Evolutionary conservation across 352 stramenopile species (phyloP).

Genomic region (Blastocystis sp.): DNA sequence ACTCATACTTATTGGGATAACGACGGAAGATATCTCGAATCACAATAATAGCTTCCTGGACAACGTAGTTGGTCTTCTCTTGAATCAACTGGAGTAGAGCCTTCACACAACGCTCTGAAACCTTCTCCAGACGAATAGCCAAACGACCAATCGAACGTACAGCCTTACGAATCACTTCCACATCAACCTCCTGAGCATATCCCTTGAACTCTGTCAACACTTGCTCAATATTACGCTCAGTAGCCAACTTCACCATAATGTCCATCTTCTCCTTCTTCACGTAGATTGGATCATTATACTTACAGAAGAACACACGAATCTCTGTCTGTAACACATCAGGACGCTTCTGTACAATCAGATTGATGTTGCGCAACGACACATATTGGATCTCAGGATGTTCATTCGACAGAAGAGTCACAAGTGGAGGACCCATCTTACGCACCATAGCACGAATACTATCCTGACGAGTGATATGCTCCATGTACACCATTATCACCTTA

Average conservation of each 20-base stretch:
- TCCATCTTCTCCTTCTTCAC: slow-evolving; percentile 99
- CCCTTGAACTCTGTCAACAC: slow-evolving; percentile 95
- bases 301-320: slow-evolving; percentile 67
- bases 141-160: slow-evolving; percentile 92
- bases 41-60: slow-evolving; percentile 97
- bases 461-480: slow-evolving; percentile 85
- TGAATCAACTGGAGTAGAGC: slow-evolving; percentile 95
- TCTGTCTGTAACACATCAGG: slow-evolving; percentile 87
- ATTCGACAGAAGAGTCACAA: slow-evolving; percentile 92
- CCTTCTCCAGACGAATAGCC: slow-evolving; percentile 92
- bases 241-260: slow-evolving; percentile 96
- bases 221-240: slow-evolving; percentile 95
- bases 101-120: slow-evolving; percentile 94
- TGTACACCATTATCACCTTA: slow-evolving; percentile 84
- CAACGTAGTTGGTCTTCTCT: slow-evolving; percentile 97
- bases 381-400: slow-evolving; percentile 97
- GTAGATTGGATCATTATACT: slow-evolving; percentile 70
- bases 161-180: slow-evolving; percentile 93
- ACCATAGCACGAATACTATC: slow-evolving; percentile 81
- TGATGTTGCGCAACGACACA: slow-evolving; percentile 96
- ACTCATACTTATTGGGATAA: slow-evolving; percentile 98
- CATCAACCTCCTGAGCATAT: slow-evolving; percentile 95
- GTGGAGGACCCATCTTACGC: slow-evolving; percentile 88
- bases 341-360: slow-evolving; percentile 95
- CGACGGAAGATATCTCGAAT: slow-evolving; percentile 99